These are phyloP conservation scores for Laetiporus sulphureus DNA, from an alignment of 1,284 basidiomycete genomes.

Conservation along the genomic window DNA sequence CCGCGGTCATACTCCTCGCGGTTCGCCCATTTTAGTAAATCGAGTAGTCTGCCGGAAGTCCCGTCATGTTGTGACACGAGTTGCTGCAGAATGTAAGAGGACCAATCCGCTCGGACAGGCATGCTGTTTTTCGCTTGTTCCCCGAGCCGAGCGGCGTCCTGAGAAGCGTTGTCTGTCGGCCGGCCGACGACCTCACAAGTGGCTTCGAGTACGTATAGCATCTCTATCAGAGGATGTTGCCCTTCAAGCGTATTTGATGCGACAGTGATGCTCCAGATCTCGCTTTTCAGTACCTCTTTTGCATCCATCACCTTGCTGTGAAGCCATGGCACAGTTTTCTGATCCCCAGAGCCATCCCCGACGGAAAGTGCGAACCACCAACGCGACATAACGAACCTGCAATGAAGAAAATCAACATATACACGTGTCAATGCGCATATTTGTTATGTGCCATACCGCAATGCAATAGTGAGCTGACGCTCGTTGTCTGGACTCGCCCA, in stretches of 20 bases:
- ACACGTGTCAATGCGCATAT: too few species aligned
- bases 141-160: neutral
- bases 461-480: constrained; percentile 46
- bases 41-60: constrained; percentile 25
- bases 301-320: constrained; percentile 34
- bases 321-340: constrained; percentile 27
- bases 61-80: constrained; percentile 3
- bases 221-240: constrained; percentile 16
- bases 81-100: constrained; percentile 39
- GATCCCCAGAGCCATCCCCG: constrained; percentile 24
- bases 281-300: constrained; percentile 42
- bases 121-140: neutral
- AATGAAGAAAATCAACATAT: neutral
- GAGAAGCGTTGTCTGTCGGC: constrained; percentile 8
- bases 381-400: constrained; percentile 57
- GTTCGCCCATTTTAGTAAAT: constrained; percentile 49
- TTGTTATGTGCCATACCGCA: constrained; percentile 39
- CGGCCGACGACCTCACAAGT: constrained; percentile 67
- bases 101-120: constrained; percentile 57
- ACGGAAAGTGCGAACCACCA: constrained; percentile 57
- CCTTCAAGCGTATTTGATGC: constrained; percentile 11
- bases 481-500: constrained; percentile 56
- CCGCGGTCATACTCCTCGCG: constrained; percentile 63
- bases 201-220: constrained; percentile 50
- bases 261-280: constrained; percentile 53